A percentile compares a stretch with the other conserved stretches of the same genome.
Conservation (phyloP, 164 flowering plant genomes). For the Magnolia sinica region DNA sequence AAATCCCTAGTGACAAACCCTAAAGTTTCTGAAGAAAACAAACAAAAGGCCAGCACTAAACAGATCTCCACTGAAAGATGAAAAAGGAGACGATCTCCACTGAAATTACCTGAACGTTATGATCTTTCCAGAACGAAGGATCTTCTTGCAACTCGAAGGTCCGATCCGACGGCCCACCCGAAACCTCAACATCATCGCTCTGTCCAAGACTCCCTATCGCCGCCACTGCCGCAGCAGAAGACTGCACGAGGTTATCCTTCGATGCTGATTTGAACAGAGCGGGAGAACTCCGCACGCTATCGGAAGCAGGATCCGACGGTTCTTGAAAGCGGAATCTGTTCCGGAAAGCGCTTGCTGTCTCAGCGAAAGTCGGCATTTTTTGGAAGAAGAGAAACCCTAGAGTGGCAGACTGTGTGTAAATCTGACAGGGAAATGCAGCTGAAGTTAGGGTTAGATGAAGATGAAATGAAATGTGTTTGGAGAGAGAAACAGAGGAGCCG, state of each 20-base stretch:
- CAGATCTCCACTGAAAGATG: too few relatives aligned
- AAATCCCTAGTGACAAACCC: not conserved
- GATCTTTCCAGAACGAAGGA: slow-evolving; percentile 87
- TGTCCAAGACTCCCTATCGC: slow-evolving; percentile 27
- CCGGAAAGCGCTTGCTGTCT: slow-evolving; percentile 60
- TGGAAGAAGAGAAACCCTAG: not conserved
- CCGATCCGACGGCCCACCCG: slow-evolving; percentile 24
- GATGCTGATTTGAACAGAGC: slow-evolving; percentile 41
- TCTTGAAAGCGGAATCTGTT: slow-evolving; percentile 61
- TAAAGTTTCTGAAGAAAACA: too few relatives aligned
- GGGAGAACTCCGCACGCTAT: slow-evolving; percentile 41
- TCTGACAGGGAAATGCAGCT: not conserved
- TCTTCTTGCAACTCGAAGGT: slow-evolving; percentile 79
- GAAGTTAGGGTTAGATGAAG: not conserved
- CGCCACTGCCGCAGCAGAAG: not conserved
- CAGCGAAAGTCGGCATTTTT: slow-evolving; percentile 65
- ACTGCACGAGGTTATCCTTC: slow-evolving; percentile 23
- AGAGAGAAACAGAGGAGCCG: not conserved
- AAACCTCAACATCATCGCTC: slow-evolving; percentile 17
- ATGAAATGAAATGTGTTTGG: not conserved
- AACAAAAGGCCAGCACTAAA: not conserved
- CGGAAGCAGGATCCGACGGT: slow-evolving; percentile 25
- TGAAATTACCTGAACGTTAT: slow-evolving; percentile 73
- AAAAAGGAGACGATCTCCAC: not conserved
- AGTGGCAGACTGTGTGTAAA: not conserved